Evolutionary conservation across 1,139 yeast species (phyloP).

Genomic region (Blastobotrys proliferans): DNA sequence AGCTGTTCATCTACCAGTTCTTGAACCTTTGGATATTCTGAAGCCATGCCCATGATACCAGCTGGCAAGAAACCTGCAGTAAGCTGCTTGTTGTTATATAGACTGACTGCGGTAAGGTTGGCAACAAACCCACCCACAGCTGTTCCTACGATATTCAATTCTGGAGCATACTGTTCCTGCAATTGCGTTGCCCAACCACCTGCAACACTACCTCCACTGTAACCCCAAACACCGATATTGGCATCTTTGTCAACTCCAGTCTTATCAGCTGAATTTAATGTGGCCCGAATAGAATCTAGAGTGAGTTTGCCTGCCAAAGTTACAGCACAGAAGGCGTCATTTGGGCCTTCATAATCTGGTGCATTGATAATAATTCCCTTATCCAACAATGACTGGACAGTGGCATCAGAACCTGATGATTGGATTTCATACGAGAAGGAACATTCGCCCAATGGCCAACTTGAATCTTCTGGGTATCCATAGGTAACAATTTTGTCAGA

Average conservation of each 20-base stretch:
- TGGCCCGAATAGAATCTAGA: constrained; percentile 28
- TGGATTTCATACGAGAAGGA: constrained; percentile 31
- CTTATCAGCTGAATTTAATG: constrained; percentile 11
- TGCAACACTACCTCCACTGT: constrained; percentile 32
- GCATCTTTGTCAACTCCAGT: constrained; percentile 20
- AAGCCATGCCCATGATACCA: constrained; percentile 29
- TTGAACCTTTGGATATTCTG: constrained; percentile 27
- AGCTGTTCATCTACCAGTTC: constrained; percentile 15
- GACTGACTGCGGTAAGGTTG: constrained; percentile 21
- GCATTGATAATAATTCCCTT: constrained; percentile 18
- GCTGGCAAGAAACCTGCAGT: constrained; percentile 30
- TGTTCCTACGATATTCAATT: constrained; percentile 26
- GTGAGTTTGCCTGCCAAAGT: constrained; percentile 26
- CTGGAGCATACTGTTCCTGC: constrained; percentile 30
- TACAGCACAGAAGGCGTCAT: constrained; percentile 25
- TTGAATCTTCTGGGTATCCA: constrained; percentile 31
- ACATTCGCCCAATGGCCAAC: constrained; percentile 26
- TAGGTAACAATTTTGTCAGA: constrained; percentile 25
- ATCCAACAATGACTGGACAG: constrained; percentile 7
- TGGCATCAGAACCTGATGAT: neutral
- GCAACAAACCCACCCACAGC: constrained; percentile 29
- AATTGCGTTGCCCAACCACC: constrained; percentile 35
- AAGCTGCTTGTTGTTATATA: constrained; percentile 19
- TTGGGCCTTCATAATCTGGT: constrained; percentile 32
- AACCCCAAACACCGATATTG: constrained; percentile 27